Evolutionary conservation across 1,284 basidiomycete species (phyloP), one percentile per base, ranked within the genome.

Genomic region (Heterobasidion irregulare): DNA sequence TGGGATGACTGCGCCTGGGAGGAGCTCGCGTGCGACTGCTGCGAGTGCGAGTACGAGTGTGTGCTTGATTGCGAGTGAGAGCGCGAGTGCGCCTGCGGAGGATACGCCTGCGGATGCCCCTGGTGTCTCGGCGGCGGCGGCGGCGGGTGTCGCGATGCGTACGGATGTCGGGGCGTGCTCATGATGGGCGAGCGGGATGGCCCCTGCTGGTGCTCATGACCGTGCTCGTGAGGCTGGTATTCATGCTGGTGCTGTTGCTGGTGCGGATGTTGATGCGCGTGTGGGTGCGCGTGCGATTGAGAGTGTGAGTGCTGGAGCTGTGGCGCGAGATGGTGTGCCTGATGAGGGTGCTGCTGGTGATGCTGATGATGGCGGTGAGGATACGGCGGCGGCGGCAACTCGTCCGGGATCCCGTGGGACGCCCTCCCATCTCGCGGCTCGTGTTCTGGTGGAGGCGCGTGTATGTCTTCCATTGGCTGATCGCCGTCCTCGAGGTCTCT

Each of bases 401-500:
- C 26, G 10, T 47, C 46, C 46, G 46, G 46, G 7, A 13, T 47
- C 26, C 9, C 10, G 18, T 41, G 10, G 38, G 12, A 12, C 38
- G 38, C 10, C 6, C 38, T 41, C 38, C 6, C 2, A 12, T n/a
- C 38, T n/a, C 38, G 10, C 38, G 38, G 38, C 5, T 41, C 46
- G 46, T 19, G 46, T 19, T 47, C 16, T 12, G 12, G 46, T 19
- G n/a, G 46, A 13, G 5, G 18, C n/a, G 46, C 9, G 2, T 10
- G 12, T 41, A 50, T 32, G 36, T 60, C 55, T 9, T 52, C 53
- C 8, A 56, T 59, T 4, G 58, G 53, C 13, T 44, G 26, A 15
- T 60, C 59, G 13, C 55, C 44, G 6, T 59, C 59, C 7, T 49
- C 52, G 7, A 35, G 52, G 15, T 53, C 16, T 18, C 57, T 53